Conservation (phyloP, 2,329 filamentous ascomycete genomes). For the Cladosporium sp. region DNA sequence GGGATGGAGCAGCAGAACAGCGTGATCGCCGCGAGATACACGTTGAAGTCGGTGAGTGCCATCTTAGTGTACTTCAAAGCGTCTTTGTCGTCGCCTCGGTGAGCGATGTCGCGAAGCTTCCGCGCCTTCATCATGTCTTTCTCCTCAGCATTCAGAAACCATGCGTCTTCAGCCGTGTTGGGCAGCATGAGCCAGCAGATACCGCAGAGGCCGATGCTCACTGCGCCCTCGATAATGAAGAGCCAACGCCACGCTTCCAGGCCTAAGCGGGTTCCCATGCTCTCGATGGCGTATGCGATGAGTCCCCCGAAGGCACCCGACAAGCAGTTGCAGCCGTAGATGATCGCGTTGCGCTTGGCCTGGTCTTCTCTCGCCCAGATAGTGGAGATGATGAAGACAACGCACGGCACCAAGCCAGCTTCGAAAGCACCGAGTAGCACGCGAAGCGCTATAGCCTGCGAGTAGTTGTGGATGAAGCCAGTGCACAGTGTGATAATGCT, state of each 20-base stretch:
- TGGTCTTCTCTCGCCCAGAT: slow-evolving; percentile 33
- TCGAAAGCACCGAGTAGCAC: slow-evolving; percentile 35
- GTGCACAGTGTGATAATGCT: slow-evolving; percentile 34
- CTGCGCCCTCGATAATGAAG: slow-evolving; percentile 27
- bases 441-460: slow-evolving; percentile 34
- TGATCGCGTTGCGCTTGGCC: slow-evolving; percentile 35
- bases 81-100: slow-evolving; percentile 37
- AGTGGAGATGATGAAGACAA: slow-evolving; percentile 36
- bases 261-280: slow-evolving; percentile 32
- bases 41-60: slow-evolving; percentile 38
- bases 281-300: slow-evolving; percentile 34
- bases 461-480: slow-evolving; percentile 37
- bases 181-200: slow-evolving; percentile 31
- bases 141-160: slow-evolving; percentile 33
- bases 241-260: slow-evolving; percentile 31
- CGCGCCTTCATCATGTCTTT: slow-evolving; percentile 31
- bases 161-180: slow-evolving; percentile 31
- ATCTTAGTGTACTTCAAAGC: slow-evolving; percentile 36
- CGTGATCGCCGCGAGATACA: slow-evolving; percentile 34
- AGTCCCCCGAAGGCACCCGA: slow-evolving; percentile 35
- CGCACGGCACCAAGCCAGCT: slow-evolving; percentile 34
- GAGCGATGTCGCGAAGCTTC: slow-evolving; percentile 35
- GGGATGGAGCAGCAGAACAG: slow-evolving; percentile 39
- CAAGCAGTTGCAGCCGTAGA: slow-evolving; percentile 31
- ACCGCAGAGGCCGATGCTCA: slow-evolving; percentile 19